phyloP scores from a whole-genome alignment of 78 protist species.

The slime mould (Dictyostelium discoideum) region dicty_2.7 NC_007088.5:6233501-6234000 shows the following conservation, averaged over 20 bases:
- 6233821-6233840: neutral
- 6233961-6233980: conserved; percentile 1
- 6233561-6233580: conserved; percentile 4
- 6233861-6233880: neutral
- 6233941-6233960: neutral
- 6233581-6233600: neutral
- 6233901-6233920: neutral
- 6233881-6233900: neutral
- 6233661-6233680: neutral
- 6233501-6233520: conserved; percentile 10
- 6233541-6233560: conserved; percentile 17
- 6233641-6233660: neutral
- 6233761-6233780: neutral
- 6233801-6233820: conserved; percentile 12
- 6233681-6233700: conserved; percentile 13
- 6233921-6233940: neutral
- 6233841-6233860: neutral
- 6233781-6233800: conserved; percentile 1
- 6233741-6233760: neutral
- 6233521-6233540: neutral
- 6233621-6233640: neutral
- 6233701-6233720: conserved; percentile 21
- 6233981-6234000: conserved; percentile 11
- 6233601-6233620: neutral
- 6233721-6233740: conserved; percentile 13